A percentile compares a stretch with the other conserved stretches of the same genome.
These are phyloP conservation scores for Vickermania ingenoplastis DNA, from an alignment of 208 protist species.

Conservation along the genomic window DNA sequence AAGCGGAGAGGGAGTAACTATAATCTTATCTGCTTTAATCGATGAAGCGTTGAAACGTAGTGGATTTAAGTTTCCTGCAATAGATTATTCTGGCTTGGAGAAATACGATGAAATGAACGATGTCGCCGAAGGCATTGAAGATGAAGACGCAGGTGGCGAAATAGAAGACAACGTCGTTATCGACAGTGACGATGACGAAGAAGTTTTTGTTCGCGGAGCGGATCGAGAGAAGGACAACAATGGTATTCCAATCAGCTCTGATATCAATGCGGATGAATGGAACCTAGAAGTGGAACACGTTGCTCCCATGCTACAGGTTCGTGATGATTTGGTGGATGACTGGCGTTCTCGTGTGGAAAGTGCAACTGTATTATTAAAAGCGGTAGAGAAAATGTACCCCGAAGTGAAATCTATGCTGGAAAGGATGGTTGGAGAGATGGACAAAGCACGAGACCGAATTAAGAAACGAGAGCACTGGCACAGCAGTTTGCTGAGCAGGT, in stretches of 20 bases:
- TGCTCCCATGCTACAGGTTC: slow-evolving; percentile 70
- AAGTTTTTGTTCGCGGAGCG: slow-evolving; percentile 53
- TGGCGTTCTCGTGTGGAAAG: slow-evolving; percentile 82
- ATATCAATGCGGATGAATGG: slow-evolving; percentile 80
- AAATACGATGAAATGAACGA: slow-evolving; percentile 76
- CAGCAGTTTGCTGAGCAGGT: slow-evolving; percentile 86
- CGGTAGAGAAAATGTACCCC: slow-evolving; percentile 86
- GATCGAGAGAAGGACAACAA: slow-evolving; percentile 21
- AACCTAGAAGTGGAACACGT: slow-evolving; percentile 85
- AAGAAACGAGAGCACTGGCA: slow-evolving; percentile 87
- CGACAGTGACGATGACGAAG: slow-evolving; percentile 83
- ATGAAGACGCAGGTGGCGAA: slow-evolving; percentile 37
- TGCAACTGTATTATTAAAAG: slow-evolving; percentile 69
- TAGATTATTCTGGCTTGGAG: slow-evolving; percentile 66
- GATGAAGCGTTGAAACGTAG: slow-evolving; percentile 59
- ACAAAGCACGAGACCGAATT: slow-evolving; percentile 78
- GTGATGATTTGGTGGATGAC: slow-evolving; percentile 43
- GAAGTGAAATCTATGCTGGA: slow-evolving; percentile 81
- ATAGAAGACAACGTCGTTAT: slow-evolving; percentile 81
- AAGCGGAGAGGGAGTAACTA: slow-evolving; percentile 71
- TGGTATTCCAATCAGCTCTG: slow-evolving; percentile 40
- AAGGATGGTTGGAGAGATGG: slow-evolving; percentile 70
- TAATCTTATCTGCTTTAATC: slow-evolving; percentile 54
- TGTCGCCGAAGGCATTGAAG: slow-evolving; percentile 62
- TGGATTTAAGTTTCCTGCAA: slow-evolving; percentile 43